Base-by-base conservation (phyloP, 768 basidiomycete genomes). In the Tulasnella sp. region DNA sequence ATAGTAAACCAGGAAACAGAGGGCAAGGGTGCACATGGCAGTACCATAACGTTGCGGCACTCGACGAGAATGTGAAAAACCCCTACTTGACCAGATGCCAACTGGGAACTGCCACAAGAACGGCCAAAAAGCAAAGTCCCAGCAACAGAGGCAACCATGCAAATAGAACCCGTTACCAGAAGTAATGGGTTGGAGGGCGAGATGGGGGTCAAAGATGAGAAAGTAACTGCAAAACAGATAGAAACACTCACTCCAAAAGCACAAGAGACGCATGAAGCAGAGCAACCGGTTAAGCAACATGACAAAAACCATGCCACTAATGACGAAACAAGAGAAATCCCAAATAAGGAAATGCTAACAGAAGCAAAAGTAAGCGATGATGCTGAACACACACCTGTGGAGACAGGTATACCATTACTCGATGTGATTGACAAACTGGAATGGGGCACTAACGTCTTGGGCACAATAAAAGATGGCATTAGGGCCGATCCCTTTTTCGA, bases 401-500 rank as follows among this genome's bases (percentile, higher is more conserved):
- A 27, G 14, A 49, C 49, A 9, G 27, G 34, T 1, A 29, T 59
- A 14, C 45, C 54, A 0, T 31, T 55, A 6, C 27, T 63, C 7
- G 51, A 62, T 6, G 7, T 40, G 6, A 45, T 31, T 2, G 43
- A 41, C 27, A 54, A 63, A 49, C n/a, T n/a, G n/a, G n/a, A n/a
- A n/a, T n/a, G n/a, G n/a, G 58, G 27, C 8, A 54, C 59, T 23
- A 56, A 62, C 29, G 27, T 69, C 3, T 60, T 58, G 0, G 39
- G 27, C 3, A 4, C 27, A 0, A 40, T 70, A 1, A 41, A 62
- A 2, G 51, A 60, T 0, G 54, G 61, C 0, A 64, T 68, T 36
- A 52, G 17, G 3, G 57, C 62, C 4, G 59, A 60, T 49, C 62
- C 63, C 34, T 66, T 69, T 57, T 71, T 70, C 32, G 62, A 46